A percentile compares a stretch with the other conserved stretches of the same genome.
Evolutionary conservation across 225 moss, liverwort and hornwort genomes (phyloP).

Genomic region (Physcomitrium patens): DNA sequence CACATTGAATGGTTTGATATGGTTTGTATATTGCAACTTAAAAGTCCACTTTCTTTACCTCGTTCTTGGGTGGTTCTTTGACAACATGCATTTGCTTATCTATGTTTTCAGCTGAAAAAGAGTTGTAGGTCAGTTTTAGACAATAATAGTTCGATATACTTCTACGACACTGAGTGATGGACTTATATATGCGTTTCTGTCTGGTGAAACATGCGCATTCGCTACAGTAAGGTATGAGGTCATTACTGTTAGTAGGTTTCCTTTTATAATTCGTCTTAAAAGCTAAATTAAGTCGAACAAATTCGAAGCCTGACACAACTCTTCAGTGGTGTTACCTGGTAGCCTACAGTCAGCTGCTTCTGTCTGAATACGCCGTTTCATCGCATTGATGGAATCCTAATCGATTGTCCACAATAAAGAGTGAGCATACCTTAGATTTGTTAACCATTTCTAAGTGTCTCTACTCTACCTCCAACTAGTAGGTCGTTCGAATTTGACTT

Average conservation of each 20-base stretch:
- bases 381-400: slow-evolving; percentile 1
- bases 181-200: no score
- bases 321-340: slow-evolving; percentile 5
- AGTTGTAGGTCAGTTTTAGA: slow-evolving; percentile 1
- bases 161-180: slow-evolving; percentile 9
- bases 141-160: slow-evolving; percentile 7
- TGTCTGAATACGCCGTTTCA: slow-evolving; percentile 9
- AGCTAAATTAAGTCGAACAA: not conserved
- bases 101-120: not conserved
- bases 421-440: not conserved
- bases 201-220: not conserved
- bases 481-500: no score
- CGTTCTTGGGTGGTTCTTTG: not conserved
- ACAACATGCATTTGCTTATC: not conserved
- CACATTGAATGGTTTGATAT: slow-evolving; percentile 17
- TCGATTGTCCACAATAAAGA: not conserved
- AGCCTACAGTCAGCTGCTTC: not conserved
- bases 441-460: not conserved
- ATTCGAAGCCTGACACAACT: slow-evolving; percentile 15
- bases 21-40: slow-evolving; percentile 20
- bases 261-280: not conserved
- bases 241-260: not conserved
- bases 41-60: slow-evolving; percentile 10
- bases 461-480: not conserved
- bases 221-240: not conserved